These are phyloP conservation scores for Lathyrus oleraceus DNA, from an alignment of 306 rosid genomes.

Conservation along the genomic window DNA sequence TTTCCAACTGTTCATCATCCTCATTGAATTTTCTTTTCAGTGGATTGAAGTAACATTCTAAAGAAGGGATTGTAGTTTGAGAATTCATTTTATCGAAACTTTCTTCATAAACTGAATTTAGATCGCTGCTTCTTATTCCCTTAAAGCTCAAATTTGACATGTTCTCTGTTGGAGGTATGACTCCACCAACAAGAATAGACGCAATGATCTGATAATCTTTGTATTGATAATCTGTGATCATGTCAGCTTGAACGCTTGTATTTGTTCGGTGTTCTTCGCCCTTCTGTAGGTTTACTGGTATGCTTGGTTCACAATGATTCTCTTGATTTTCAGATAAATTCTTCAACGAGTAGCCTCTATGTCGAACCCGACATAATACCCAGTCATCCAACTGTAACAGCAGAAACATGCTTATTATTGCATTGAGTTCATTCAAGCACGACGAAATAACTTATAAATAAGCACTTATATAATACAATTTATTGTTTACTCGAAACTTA, in stretches of 20 bases:
- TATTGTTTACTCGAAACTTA: slow-evolving; percentile 32
- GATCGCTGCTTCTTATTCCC: slow-evolving; percentile 32
- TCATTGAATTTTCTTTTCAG: slow-evolving; percentile 41
- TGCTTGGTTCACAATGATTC: slow-evolving; percentile 35
- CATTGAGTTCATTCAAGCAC: slow-evolving; percentile 17
- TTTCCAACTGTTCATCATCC: slow-evolving; percentile 39
- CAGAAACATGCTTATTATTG: slow-evolving; percentile 20
- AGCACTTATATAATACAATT: neutral
- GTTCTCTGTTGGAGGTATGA: slow-evolving; percentile 43
- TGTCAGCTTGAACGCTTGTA: slow-evolving; percentile 34
- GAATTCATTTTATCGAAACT: slow-evolving; percentile 43
- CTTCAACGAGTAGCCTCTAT: slow-evolving; percentile 49
- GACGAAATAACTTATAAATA: neutral
- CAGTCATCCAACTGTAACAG: slow-evolving; percentile 70
- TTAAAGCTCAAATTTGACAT: slow-evolving; percentile 34
- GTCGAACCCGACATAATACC: slow-evolving; percentile 77
- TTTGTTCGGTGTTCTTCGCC: slow-evolving; percentile 38
- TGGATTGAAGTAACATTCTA: slow-evolving; percentile 41
- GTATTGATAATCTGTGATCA: slow-evolving; percentile 45
- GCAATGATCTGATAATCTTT: slow-evolving; percentile 56
- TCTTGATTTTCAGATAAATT: slow-evolving; percentile 44
- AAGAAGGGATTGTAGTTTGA: slow-evolving; percentile 38
- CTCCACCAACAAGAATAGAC: slow-evolving; percentile 62
- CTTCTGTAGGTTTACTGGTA: slow-evolving; percentile 19
- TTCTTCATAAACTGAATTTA: slow-evolving; percentile 32